These are phyloP conservation scores for Dunaliella sp. DNA, from an alignment of 139 green algal species.

Conservation along the genomic window DNA sequence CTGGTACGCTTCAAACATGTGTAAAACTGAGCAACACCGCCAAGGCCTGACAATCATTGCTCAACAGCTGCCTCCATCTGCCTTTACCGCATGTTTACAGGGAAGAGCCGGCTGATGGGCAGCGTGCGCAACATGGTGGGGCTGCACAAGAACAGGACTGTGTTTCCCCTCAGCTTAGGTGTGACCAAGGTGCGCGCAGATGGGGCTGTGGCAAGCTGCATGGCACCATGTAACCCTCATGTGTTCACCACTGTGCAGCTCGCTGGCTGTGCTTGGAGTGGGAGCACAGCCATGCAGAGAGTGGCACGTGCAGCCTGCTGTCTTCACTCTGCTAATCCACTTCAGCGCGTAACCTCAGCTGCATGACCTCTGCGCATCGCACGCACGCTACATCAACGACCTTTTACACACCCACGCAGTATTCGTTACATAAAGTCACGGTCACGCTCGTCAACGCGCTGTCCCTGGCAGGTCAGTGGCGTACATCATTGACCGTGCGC, in stretches of 20 bases:
- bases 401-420: too few species aligned
- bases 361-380: too few species aligned
- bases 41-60: slow-evolving; percentile 11
- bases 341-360: too few species aligned
- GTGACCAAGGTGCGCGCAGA: slow-evolving; percentile 21
- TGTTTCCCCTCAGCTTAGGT: slow-evolving; percentile 37
- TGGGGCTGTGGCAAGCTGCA: background rate
- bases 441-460: too few species aligned
- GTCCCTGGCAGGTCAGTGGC: slow-evolving; percentile 28
- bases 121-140: slow-evolving; percentile 38
- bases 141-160: slow-evolving; percentile 48
- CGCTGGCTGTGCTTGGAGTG: background rate
- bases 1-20: slow-evolving; percentile 45
- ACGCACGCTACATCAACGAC: too few species aligned
- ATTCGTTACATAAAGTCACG: too few species aligned
- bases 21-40: slow-evolving; percentile 28
- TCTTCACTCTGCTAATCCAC: too few species aligned
- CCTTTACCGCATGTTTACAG: too few species aligned
- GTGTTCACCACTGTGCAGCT: background rate
- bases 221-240: background rate
- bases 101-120: slow-evolving; percentile 43
- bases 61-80: too few species aligned
- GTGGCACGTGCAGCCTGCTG: background rate
- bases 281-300: background rate
- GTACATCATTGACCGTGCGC: too few species aligned